phyloP scores from a whole-genome alignment of 2,329 filamentous ascomycete genomes.

The Apiospora saccharicola region DNA sequence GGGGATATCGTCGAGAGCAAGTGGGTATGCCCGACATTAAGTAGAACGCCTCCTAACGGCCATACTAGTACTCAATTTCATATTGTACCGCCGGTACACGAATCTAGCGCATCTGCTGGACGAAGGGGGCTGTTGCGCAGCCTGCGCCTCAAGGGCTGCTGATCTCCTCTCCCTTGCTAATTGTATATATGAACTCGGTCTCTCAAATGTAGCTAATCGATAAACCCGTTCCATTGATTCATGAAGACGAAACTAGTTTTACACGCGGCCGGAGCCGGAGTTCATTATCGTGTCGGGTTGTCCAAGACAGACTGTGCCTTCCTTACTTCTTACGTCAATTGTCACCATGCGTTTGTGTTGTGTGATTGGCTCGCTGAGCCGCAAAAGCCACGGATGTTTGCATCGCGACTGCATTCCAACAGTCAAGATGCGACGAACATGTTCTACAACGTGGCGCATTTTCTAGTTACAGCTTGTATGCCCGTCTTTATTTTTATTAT shows the following conservation, averaged over 20 bases:
- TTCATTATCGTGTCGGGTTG: background rate
- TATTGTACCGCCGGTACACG: background rate
- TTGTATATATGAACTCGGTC: background rate
- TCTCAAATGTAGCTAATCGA: no score
- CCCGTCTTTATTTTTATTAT: background rate
- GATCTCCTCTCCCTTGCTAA: background rate
- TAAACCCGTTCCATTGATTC: background rate
- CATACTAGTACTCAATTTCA: background rate
- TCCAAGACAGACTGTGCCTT: background rate
- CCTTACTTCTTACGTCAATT: background rate
- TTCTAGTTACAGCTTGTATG: background rate
- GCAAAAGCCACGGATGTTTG: background rate
- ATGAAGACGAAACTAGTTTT: background rate
- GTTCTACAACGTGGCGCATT: slow-evolving; percentile 9
- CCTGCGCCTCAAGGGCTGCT: background rate
- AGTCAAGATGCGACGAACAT: background rate
- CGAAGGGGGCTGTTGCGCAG: background rate
- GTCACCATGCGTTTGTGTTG: no score
- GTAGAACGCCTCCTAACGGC: background rate
- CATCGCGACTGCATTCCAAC: slow-evolving; percentile 12
- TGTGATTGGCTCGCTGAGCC: background rate
- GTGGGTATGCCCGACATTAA: background rate
- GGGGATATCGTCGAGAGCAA: background rate
- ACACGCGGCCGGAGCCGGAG: background rate
- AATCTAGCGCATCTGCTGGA: background rate